Conservation (phyloP, 164 flowering plant species). For the Vitis cinerea region DNA sequence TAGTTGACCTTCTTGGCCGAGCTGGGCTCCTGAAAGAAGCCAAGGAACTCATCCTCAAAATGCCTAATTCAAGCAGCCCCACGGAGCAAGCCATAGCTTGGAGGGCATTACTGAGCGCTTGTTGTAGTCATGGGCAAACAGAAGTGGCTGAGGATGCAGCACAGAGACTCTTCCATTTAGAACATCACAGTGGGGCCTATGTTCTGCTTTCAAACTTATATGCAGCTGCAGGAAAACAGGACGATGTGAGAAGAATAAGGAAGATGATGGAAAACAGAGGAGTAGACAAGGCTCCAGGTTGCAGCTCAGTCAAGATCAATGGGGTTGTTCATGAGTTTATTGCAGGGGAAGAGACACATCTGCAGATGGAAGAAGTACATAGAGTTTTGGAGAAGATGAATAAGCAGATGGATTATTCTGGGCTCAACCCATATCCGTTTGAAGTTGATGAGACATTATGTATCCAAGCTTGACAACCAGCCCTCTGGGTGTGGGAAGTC, state of each 20-base stretch:
- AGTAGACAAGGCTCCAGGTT: constrained; percentile 60
- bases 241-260: constrained; percentile 40
- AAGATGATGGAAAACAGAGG: constrained; percentile 46
- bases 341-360: constrained; percentile 65
- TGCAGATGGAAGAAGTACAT: constrained; percentile 33
- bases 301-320: constrained; percentile 59
- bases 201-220: constrained; percentile 59
- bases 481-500: no score
- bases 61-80: constrained; percentile 30
- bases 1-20: constrained; percentile 54
- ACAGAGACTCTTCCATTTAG: constrained; percentile 40
- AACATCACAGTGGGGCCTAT: constrained; percentile 59
- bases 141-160: constrained; percentile 49
- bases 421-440: not conserved
- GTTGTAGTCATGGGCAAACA: constrained; percentile 36
- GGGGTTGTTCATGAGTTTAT: constrained; percentile 62
- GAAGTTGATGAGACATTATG: no score
- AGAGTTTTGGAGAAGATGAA: constrained; percentile 33
- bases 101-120: constrained; percentile 67
- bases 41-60: constrained; percentile 29
- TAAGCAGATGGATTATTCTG: constrained; percentile 23
- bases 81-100: constrained; percentile 58
- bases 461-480: no score
- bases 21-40: constrained; percentile 57
- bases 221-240: constrained; percentile 43